Conservation (phyloP, 176 grass and related monocot species). For the Stipa capillata region DNA sequence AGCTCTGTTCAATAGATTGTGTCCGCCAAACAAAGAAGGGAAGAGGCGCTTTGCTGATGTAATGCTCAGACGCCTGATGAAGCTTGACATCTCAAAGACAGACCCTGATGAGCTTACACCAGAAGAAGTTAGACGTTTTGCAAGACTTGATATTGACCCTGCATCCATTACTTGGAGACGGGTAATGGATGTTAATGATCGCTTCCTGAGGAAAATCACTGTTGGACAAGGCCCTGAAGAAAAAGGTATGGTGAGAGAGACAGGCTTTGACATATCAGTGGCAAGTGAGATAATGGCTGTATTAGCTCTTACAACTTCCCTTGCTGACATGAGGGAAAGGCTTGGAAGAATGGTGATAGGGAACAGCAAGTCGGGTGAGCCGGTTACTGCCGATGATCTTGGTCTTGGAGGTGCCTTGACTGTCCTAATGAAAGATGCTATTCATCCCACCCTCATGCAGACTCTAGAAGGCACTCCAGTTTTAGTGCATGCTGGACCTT, state of each 20-base stretch:
- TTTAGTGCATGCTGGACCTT: slow-evolving; percentile 93
- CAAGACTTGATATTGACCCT: slow-evolving; percentile 87
- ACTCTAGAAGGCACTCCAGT: slow-evolving; percentile 95
- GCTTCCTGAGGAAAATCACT: slow-evolving; percentile 88
- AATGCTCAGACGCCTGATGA: slow-evolving; percentile 68
- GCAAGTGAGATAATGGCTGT: slow-evolving; percentile 99
- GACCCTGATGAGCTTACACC: slow-evolving; percentile 78
- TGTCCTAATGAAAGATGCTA: slow-evolving; percentile 99
- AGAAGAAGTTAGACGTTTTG: slow-evolving; percentile 83
- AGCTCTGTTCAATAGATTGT: slow-evolving; percentile 87
- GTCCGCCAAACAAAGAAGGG: slow-evolving; percentile 92
- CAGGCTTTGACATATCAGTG: slow-evolving; percentile 95
- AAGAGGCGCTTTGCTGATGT: slow-evolving; percentile 73
- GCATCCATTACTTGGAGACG: slow-evolving; percentile 90
- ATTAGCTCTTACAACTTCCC: slow-evolving; percentile 90
- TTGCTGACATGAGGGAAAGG: slow-evolving; percentile 96
- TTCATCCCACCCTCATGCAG: slow-evolving; percentile 96
- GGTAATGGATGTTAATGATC: slow-evolving; percentile 97
- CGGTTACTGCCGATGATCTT: slow-evolving; percentile 90
- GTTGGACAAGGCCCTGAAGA: slow-evolving; percentile 89
- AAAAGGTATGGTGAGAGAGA: slow-evolving; percentile 95
- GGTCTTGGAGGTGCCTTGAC: slow-evolving; percentile 89
- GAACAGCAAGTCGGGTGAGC: slow-evolving; percentile 85
- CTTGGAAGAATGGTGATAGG: slow-evolving; percentile 97
- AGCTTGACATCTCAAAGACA: slow-evolving; percentile 85